Base-by-base conservation (phyloP, 1,139 yeast genomes). In the Hemisphaericaspora subhashii region DNA sequence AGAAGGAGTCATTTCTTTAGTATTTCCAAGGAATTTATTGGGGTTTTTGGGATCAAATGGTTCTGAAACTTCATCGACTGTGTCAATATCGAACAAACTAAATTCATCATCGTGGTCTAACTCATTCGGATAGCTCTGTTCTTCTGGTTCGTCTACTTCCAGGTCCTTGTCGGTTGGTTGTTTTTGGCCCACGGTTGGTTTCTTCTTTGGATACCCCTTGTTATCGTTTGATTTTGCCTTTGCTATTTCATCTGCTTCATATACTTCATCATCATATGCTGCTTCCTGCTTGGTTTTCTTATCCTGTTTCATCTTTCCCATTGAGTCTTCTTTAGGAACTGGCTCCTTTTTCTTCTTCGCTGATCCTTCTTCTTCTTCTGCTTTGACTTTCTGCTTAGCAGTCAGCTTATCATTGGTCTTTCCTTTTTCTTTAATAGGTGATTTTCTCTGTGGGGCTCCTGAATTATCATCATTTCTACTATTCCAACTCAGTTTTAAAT, bases 21-120 rank as follows among this genome's bases (percentile, higher is more conserved):
- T 51, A 11, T 53, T 61, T 4, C 67, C 68, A 25, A 62, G 46
- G 38, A 51, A 62, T 13, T 47, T 46, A 6, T 51, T 44, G 11
- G 59, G 58, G 23, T 53, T 52, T 11, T 39, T 38, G 2, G 47
- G 41, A 27, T 45, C 50, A 11, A 20, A 28, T 22, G n/a, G 12
- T 24, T 39, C 33, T 30, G 25, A 14, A n/a, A 12, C 23, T 10
- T 23, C 28, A 10, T 27, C 37, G 6, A 24, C 8, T 4, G 29
- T 20, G 18, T 35, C 37, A 30, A 29, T 18, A 10, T 35, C 37
- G 22, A 35, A 35, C 13, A 29, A 18, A 17, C 31, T 29, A 22
- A 29, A 28, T 23, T 29, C 33, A 17, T 35, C 37, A 6, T 35
- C 37, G 18, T 35, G 37, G 16, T 35, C 37, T 11, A 16, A 8